A percentile compares a stretch with the other conserved stretches of the same genome.
phyloP scores from a whole-genome alignment of 148 eudicot genomes.

The Vaccinium corymbosum region DNA sequence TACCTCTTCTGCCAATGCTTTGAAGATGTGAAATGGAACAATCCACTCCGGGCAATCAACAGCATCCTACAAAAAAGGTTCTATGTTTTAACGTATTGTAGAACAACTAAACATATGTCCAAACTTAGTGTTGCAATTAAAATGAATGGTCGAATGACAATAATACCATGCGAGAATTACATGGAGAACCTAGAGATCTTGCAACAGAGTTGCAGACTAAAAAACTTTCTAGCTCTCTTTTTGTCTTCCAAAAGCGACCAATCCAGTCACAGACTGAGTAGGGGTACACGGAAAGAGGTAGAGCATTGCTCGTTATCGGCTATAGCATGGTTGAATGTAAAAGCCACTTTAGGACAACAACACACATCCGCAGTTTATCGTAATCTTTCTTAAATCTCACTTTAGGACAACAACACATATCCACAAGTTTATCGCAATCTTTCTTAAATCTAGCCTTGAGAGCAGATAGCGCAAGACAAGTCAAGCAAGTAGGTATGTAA shows the following conservation, averaged over 20 bases:
- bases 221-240: neutral
- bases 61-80: constrained; percentile 64
- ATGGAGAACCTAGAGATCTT: neutral
- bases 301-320: neutral
- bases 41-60: constrained; percentile 99
- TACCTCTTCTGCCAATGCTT: constrained; percentile 96
- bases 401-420: constrained; percentile 1
- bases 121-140: neutral
- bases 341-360: neutral
- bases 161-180: neutral
- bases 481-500: constrained; percentile 2
- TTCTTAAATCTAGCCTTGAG: neutral
- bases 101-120: neutral
- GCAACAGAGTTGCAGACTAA: neutral
- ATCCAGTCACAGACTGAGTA: neutral
- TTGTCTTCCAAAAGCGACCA: neutral
- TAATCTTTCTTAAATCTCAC: neutral
- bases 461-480: neutral
- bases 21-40: constrained; percentile 84
- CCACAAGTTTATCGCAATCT: neutral
- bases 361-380: neutral
- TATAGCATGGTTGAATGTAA: neutral
- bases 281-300: neutral
- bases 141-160: neutral
- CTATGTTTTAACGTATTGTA: neutral